Evolutionary conservation across 305 asterid species (phyloP).

Genomic region (Solanum hybrid): DNA sequence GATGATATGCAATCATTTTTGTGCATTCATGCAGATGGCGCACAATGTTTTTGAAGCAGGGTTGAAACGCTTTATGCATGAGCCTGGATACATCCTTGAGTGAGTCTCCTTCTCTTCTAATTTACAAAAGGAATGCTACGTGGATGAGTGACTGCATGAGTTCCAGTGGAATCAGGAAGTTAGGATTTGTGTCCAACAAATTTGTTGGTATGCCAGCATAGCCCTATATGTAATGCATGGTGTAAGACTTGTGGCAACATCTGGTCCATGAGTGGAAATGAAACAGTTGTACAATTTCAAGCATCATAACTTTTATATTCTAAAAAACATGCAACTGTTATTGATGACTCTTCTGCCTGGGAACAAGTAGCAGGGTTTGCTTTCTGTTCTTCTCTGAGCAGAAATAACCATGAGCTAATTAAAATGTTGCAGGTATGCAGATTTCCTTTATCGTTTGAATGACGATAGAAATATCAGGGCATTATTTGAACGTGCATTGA

Average conservation of each 20-base stretch:
- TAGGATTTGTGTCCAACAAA: not conserved
- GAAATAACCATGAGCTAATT: slow-evolving; percentile 5
- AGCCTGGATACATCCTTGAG: slow-evolving; percentile 94
- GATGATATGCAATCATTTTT: slow-evolving; percentile 1
- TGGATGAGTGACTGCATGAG: slow-evolving; percentile 9
- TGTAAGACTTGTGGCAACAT: not conserved
- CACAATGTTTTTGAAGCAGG: slow-evolving; percentile 91
- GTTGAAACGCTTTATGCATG: slow-evolving; percentile 87
- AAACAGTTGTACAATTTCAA: not conserved
- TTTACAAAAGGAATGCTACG: slow-evolving; percentile 1
- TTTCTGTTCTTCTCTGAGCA: not conserved
- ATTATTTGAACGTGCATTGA: slow-evolving; percentile 89
- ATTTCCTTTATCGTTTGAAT: slow-evolving; percentile 83
- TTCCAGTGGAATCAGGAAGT: slow-evolving; percentile 1
- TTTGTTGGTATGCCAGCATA: not conserved
- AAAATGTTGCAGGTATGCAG: slow-evolving; percentile 71
- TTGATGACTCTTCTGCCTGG: not conserved
- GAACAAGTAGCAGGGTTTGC: not conserved
- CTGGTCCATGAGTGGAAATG: not conserved
- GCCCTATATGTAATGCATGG: not conserved
- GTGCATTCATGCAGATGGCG: slow-evolving; percentile 52
- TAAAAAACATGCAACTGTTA: not conserved
- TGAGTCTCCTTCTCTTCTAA: slow-evolving; percentile 34
- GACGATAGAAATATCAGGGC: slow-evolving; percentile 96
- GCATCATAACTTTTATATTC: not conserved